phyloP scores from a whole-genome alignment of 441 rosid genomes.

The Gossypium schwendimanii region DNA sequence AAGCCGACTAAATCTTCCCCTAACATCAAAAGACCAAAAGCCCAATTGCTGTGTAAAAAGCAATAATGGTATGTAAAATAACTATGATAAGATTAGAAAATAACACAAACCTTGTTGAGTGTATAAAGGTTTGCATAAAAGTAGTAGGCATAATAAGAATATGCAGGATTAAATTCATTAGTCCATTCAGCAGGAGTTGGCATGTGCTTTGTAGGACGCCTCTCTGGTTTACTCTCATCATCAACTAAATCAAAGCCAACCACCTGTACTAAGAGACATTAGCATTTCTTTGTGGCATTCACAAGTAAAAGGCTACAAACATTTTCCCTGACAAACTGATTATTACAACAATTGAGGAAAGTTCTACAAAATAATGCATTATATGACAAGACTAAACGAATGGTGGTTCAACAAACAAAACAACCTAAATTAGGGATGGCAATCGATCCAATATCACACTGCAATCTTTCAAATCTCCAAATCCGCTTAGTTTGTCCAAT shows the following conservation, averaged over 20 bases:
- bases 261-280: constrained; percentile 39
- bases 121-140: constrained; percentile 67
- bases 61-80: background rate
- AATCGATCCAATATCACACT: background rate
- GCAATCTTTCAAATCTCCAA: background rate
- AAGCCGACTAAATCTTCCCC: background rate
- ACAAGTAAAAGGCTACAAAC: background rate
- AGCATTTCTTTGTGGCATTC: background rate
- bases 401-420: background rate
- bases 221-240: constrained; percentile 80
- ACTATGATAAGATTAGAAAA: constrained; percentile 8
- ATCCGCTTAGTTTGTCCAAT: background rate
- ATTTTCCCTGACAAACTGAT: background rate
- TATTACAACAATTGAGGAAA: background rate
- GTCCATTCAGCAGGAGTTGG: constrained; percentile 66
- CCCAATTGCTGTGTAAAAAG: background rate
- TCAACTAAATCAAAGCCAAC: constrained; percentile 74
- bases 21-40: background rate
- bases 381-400: background rate
- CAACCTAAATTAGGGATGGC: background rate
- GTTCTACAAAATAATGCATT: background rate
- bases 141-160: constrained; percentile 65
- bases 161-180: constrained; percentile 71
- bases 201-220: constrained; percentile 84
- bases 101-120: constrained; percentile 45